Conservation (phyloP, 1,284 basidiomycete species). For the Melampsora americana region DNA sequence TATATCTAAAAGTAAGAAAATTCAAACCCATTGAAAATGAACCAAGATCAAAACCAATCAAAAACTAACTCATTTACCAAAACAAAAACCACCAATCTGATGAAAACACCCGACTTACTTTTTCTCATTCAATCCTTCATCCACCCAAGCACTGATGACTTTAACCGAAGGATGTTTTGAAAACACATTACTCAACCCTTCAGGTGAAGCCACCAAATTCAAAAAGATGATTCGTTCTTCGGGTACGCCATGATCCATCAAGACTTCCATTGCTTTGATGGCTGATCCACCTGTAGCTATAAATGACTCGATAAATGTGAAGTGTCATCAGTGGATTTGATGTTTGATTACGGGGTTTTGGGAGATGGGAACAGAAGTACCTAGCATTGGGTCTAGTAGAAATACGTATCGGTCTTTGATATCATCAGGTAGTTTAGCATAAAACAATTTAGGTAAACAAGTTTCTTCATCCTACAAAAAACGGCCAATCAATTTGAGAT, state of each 20-base stretch:
- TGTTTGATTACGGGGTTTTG: too few species aligned
- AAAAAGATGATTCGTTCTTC: constrained; percentile 91
- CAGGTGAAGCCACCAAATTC: constrained; percentile 88
- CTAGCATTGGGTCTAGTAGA: constrained; percentile 94
- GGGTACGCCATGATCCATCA: constrained; percentile 79
- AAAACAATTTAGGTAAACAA: constrained; percentile 78
- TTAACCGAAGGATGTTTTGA: constrained; percentile 73
- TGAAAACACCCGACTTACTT: constrained; percentile 54
- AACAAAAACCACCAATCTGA: not conserved
- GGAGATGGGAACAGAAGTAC: constrained; percentile 56
- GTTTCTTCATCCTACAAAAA: constrained; percentile 86
- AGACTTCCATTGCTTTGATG: constrained; percentile 92
- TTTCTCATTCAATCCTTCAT: constrained; percentile 82
- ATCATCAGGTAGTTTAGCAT: constrained; percentile 81
- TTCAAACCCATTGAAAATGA: not conserved
- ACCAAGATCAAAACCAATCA: not conserved
- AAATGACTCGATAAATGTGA: not conserved
- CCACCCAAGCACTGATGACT: constrained; percentile 97
- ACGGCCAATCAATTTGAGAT: constrained; percentile 7
- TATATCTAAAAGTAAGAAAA: constrained; percentile 58
- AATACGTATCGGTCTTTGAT: constrained; percentile 87
- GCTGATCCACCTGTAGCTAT: constrained; percentile 93
- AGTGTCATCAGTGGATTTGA: too few species aligned
- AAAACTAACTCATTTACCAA: too few species aligned
- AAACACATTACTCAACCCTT: constrained; percentile 81